Evolutionary conservation across 345 rosid genomes (phyloP).

Genomic region (Eucalyptus guilfoylei): DNA sequence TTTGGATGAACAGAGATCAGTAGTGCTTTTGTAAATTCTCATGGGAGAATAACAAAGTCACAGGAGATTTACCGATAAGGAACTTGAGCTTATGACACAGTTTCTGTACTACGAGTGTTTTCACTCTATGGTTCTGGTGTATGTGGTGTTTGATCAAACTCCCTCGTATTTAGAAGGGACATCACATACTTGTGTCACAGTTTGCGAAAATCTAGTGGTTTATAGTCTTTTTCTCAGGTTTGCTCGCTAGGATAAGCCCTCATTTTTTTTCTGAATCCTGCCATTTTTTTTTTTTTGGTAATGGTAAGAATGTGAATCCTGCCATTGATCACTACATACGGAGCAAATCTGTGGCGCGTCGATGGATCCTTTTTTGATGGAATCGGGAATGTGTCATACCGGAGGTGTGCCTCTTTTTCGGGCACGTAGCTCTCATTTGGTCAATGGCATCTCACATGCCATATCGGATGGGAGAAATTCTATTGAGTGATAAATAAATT

Average conservation of each 20-base stretch:
- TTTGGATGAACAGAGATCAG: neutral
- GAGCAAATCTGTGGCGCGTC: neutral
- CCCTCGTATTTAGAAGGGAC: neutral
- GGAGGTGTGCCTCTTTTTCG: accelerated
- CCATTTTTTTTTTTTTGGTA: no score
- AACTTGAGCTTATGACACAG: no score
- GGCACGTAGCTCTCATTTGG: neutral
- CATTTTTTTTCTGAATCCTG: no score
- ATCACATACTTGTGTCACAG: neutral
- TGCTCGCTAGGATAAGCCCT: neutral
- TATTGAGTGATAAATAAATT: no score
- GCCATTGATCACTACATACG: neutral
- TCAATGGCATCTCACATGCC: neutral
- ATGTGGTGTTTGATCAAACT: neutral
- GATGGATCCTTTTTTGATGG: neutral
- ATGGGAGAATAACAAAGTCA: neutral
- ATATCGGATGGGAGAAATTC: no score
- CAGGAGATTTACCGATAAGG: neutral
- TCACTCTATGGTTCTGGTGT: no score
- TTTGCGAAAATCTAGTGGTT: neutral
- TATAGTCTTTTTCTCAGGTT: neutral
- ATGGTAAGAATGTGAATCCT: no score
- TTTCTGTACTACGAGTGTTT: no score
- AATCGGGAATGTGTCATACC: neutral
- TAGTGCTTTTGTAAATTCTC: neutral